Base-by-base conservation (phyloP, 805 yeast species). In the Scheffersomyces ergatensis region DNA sequence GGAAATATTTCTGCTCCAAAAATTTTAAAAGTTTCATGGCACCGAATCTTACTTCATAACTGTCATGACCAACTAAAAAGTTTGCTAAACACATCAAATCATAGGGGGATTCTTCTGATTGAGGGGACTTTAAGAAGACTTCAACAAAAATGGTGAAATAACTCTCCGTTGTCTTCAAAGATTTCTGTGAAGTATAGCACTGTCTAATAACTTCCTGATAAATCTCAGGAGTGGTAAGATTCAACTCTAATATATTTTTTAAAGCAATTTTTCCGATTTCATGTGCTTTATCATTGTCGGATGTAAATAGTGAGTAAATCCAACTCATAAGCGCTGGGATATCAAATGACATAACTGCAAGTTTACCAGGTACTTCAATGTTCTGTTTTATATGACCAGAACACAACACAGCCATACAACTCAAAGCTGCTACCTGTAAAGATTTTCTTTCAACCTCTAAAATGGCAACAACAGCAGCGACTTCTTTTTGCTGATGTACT, bases 331-430 rank as follows among this genome's bases (percentile, higher is more conserved):
- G 69, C 0, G 80, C 81, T 2, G 76, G 65, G 5, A 85, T 72
- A 48, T 89, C 90, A 59, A 89, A 87, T 0, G 90, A 80, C 50
- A 85, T 65, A 1, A 78, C 65, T 0, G 80, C 73, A 3, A 65
- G 60, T 2, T 74, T 67, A 36, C 77, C 78, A 3, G 75, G 67
- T 25, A 76, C 66, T 23, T 69, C 62, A 24, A 74, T 62, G 14
- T 26, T 26, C 38, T 72, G 76, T 5, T 77, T 74, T 7, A 89
- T 77, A 2, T 83, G 78, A n/a, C 95, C 93, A 2, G 82, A 72
- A 50, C 95, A 81, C 20, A 93, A 65, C 0, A 83, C 74, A 0
- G 95, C 87, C 95, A 93, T 87, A 31, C 95, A 81, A 44, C 88
- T 84, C 36, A 89, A 70, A 0, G 95, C 79, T 1, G 95, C 74